phyloP scores from a whole-genome alignment of 805 yeast species.

The Starmerella powellii region DNA sequence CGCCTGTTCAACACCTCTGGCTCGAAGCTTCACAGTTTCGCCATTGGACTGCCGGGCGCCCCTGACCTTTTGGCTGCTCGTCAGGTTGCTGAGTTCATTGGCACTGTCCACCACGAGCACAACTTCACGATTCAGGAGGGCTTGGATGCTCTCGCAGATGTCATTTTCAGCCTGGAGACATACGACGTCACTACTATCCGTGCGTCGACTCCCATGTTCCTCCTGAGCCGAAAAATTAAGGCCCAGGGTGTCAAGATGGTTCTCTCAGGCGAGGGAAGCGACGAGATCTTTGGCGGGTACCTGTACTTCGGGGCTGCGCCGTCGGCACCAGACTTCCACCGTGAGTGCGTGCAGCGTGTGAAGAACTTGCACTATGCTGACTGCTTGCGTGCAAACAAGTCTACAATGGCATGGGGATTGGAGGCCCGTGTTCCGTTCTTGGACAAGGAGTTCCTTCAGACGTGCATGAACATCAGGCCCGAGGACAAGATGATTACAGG shows the following conservation, averaged over 20 bases:
- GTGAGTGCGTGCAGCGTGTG: constrained; percentile 89
- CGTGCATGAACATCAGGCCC: constrained; percentile 91
- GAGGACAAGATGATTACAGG: constrained; percentile 73
- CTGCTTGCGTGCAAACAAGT: constrained; percentile 97
- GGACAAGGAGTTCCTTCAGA: constrained; percentile 83
- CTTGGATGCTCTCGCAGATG: constrained; percentile 87
- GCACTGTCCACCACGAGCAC: constrained; percentile 95
- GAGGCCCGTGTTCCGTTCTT: constrained; percentile 99
- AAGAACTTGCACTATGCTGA: constrained; percentile 95
- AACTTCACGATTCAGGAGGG: constrained; percentile 96
- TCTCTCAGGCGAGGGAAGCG: constrained; percentile 96
- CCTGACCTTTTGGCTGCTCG: constrained; percentile 95
- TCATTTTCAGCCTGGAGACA: constrained; percentile 90
- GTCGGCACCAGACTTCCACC: constrained; percentile 80
- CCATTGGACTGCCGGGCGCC: constrained; percentile 93
- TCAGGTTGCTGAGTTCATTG: constrained; percentile 91
- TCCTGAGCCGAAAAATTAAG: constrained; percentile 89
- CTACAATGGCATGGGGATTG: constrained; percentile 99
- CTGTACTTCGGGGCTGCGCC: constrained; percentile 96
- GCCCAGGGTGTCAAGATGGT: constrained; percentile 99
- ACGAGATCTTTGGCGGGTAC: constrained; percentile 98
- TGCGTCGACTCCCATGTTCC: constrained; percentile 98
- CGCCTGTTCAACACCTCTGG: constrained; percentile 51
- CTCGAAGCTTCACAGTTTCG: constrained; percentile 83
- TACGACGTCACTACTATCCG: constrained; percentile 97